Conservation (phyloP, 2,329 filamentous ascomycete species). For the Dothistroma septosporum region DNA sequence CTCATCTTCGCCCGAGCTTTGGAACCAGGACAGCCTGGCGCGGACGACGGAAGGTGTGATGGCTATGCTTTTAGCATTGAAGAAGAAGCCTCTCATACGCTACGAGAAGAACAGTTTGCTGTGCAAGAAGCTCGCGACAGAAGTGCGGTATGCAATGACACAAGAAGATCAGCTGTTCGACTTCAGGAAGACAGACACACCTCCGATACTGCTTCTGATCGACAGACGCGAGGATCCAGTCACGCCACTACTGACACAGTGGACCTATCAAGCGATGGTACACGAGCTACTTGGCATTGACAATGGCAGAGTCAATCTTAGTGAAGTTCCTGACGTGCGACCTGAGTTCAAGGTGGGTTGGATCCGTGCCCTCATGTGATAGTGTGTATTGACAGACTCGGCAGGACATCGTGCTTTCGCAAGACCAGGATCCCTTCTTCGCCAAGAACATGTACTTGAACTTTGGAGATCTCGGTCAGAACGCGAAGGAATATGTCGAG, state of each 20-base stretch:
- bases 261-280: conserved; percentile 99
- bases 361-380: neutral
- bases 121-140: conserved; percentile 87
- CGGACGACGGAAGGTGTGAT: conserved; percentile 82
- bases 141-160: conserved; percentile 86
- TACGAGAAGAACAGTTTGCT: conserved; percentile 88
- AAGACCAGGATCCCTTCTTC: conserved; percentile 98
- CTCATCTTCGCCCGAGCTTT: conserved; percentile 62
- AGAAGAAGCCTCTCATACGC: conserved; percentile 93
- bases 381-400: conserved; percentile 5
- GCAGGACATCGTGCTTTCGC: conserved; percentile 83
- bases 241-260: conserved; percentile 89
- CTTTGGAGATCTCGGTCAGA: conserved; percentile 90
- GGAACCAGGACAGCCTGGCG: conserved; percentile 86
- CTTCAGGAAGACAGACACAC: conserved; percentile 90
- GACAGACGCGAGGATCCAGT: conserved; percentile 93
- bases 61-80: conserved; percentile 78
- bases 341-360: conserved; percentile 30
- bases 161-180: conserved; percentile 97
- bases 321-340: conserved; percentile 46
- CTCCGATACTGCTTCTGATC: conserved; percentile 83
- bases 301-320: conserved; percentile 89
- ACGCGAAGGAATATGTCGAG: conserved; percentile 98
- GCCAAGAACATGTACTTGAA: conserved; percentile 99
- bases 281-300: conserved; percentile 91